phyloP scores from a whole-genome alignment of 192 early-diverging fungal species.

The Entrophospora sp. region DNA sequence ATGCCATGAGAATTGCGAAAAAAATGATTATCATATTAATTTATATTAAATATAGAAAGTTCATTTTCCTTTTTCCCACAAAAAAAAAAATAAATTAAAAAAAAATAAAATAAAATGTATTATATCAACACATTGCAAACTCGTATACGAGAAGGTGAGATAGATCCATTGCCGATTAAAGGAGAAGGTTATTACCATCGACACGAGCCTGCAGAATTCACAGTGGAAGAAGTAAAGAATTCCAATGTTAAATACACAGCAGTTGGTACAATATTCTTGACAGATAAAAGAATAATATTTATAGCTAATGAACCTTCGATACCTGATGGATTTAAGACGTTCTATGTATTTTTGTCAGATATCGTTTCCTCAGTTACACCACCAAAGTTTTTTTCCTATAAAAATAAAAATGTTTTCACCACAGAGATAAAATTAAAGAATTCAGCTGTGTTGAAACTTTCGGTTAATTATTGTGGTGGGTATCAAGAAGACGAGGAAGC shows the following conservation, averaged over 20 bases:
- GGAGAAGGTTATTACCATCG: neutral
- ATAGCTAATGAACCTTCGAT: neutral
- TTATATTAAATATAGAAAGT: no score
- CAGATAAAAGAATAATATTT: conserved; percentile 6
- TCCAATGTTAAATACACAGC: neutral
- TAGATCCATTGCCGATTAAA: neutral
- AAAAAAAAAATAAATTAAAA: no score
- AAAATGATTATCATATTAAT: no score
- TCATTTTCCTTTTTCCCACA: no score
- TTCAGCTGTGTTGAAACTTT: no score
- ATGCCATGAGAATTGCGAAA: no score
- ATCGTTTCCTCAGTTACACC: neutral
- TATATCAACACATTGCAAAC: neutral
- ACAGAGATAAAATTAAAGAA: no score
- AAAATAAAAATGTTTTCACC: no score
- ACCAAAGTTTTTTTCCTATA: no score
- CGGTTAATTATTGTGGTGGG: no score
- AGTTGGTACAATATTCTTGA: neutral
- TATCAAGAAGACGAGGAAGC: neutral
- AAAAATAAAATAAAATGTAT: no score
- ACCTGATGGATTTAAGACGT: neutral
- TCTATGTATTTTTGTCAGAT: neutral
- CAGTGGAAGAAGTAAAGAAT: neutral
- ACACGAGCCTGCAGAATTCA: neutral
- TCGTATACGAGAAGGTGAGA: neutral